These are phyloP conservation scores for Phialophora macrospora DNA, from an alignment of 2,329 filamentous ascomycete genomes.

Conservation along the genomic window DNA sequence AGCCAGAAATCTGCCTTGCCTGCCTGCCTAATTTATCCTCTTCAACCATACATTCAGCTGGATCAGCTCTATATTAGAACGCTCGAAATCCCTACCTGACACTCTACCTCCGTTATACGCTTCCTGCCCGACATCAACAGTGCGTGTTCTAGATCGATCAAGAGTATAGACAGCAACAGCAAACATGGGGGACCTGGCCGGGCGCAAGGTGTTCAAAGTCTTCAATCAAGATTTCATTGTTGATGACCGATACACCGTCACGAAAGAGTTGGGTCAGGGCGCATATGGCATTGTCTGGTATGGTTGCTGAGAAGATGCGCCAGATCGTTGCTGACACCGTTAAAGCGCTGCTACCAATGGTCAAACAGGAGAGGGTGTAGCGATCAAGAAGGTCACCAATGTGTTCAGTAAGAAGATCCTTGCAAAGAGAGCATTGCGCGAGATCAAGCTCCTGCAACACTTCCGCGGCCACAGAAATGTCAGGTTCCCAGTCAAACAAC, in stretches of 20 bases:
- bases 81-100: slow-evolving; percentile 9
- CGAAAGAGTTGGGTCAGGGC: slow-evolving; percentile 96
- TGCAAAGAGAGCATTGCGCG: slow-evolving; percentile 93
- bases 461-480: slow-evolving; percentile 90
- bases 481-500: slow-evolving; percentile 46
- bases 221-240: slow-evolving; percentile 99
- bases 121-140: neutral
- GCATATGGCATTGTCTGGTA: slow-evolving; percentile 99
- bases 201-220: slow-evolving; percentile 96
- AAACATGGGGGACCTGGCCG: slow-evolving; percentile 64
- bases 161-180: slow-evolving; percentile 26
- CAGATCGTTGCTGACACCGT: slow-evolving; percentile 24
- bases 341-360: slow-evolving; percentile 86
- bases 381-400: slow-evolving; percentile 99
- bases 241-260: slow-evolving; percentile 97
- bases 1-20: slow-evolving; percentile 20
- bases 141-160: neutral
- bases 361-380: slow-evolving; percentile 88
- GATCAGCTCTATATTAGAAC: slow-evolving; percentile 12
- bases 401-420: slow-evolving; percentile 99
- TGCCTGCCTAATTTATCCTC: slow-evolving; percentile 6
- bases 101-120: slow-evolving; percentile 1
- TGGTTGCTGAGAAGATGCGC: slow-evolving; percentile 40
- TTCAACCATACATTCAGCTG: slow-evolving; percentile 17
- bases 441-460: slow-evolving; percentile 98